Evolutionary conservation across 371 early-diverging fungal genomes (phyloP).

Genomic region (Basidiobolus meristosporus): DNA sequence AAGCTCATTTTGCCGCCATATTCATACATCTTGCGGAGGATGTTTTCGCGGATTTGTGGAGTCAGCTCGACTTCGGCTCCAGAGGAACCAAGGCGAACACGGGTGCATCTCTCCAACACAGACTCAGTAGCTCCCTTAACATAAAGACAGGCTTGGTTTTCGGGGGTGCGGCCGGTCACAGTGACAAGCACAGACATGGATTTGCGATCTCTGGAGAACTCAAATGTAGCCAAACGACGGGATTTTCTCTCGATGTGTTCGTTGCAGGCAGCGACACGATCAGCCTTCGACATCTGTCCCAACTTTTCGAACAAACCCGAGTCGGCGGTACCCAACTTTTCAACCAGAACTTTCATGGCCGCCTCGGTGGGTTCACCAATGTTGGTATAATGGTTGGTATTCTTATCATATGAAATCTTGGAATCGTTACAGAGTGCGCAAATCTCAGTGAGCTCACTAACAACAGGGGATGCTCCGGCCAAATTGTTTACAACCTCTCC

Average conservation of each 20-base stretch:
- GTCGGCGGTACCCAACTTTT: slow-evolving; percentile 73
- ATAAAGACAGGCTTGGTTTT: slow-evolving; percentile 19
- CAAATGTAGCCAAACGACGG: slow-evolving; percentile 45
- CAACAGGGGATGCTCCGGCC: slow-evolving; percentile 41
- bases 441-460: slow-evolving; percentile 62
- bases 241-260: slow-evolving; percentile 4
- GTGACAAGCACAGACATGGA: slow-evolving; percentile 76
- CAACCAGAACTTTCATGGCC: slow-evolving; percentile 83
- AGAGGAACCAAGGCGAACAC: slow-evolving; percentile 23
- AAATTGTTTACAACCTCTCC: slow-evolving; percentile 8
- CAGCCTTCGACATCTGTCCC: slow-evolving; percentile 18
- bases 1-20: slow-evolving; percentile 65
- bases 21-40: slow-evolving; percentile 44
- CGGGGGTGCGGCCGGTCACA: slow-evolving; percentile 5
- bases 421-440: slow-evolving; percentile 87
- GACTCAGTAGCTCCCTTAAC: slow-evolving; percentile 94
- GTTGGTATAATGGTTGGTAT: slow-evolving; percentile 13
- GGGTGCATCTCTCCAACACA: slow-evolving; percentile 71
- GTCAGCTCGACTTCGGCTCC: slow-evolving; percentile 42
- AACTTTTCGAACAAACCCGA: slow-evolving; percentile 31
- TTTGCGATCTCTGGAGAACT: slow-evolving; percentile 92
- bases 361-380: slow-evolving; percentile 97
- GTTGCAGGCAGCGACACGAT: slow-evolving; percentile 28
- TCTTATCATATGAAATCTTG: slow-evolving; percentile 56
- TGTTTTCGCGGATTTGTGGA: slow-evolving; percentile 25